Conservation (phyloP, 148 eudicot genomes). For the Linanthus parryae region DNA sequence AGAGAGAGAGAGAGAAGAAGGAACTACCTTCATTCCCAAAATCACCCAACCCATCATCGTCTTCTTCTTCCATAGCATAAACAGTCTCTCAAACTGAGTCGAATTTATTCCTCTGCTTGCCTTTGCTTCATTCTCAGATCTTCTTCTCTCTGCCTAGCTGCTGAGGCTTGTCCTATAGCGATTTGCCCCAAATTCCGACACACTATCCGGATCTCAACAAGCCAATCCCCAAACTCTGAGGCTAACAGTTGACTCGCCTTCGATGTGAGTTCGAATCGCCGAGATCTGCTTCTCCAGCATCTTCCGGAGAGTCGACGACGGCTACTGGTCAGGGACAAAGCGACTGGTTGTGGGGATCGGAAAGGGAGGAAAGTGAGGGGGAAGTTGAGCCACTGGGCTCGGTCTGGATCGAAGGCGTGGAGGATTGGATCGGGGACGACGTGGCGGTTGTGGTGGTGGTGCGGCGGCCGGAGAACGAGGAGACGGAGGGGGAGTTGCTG, state of each 20-base stretch:
- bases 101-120: conserved; percentile 87
- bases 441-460: too few relatives aligned
- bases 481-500: conserved; percentile 50
- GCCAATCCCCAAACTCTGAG: conserved; percentile 90
- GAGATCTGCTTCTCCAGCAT: conserved; percentile 80
- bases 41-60: conserved; percentile 43
- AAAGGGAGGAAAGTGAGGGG: conserved; percentile 34
- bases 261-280: conserved; percentile 58
- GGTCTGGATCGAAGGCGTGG: conserved; percentile 61
- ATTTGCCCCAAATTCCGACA: conserved; percentile 87
- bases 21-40: conserved; percentile 30
- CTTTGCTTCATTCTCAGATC: conserved; percentile 88
- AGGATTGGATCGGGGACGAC: conserved; percentile 57
- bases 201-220: conserved; percentile 79
- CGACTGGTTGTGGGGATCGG: conserved; percentile 32
- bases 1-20: too few relatives aligned
- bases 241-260: conserved; percentile 63
- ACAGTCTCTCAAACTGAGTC: conserved; percentile 77
- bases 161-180: conserved; percentile 90
- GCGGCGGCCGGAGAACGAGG: too few relatives aligned
- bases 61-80: conserved; percentile 82
- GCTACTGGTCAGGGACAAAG: conserved; percentile 37
- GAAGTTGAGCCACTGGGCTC: conserved; percentile 36
- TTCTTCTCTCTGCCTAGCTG: conserved; percentile 89
- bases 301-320: conserved; percentile 48